Evolutionary conservation across 345 rosid genomes (phyloP).

Genomic region (thale cress (Arabidopsis thaliana)): DNA sequence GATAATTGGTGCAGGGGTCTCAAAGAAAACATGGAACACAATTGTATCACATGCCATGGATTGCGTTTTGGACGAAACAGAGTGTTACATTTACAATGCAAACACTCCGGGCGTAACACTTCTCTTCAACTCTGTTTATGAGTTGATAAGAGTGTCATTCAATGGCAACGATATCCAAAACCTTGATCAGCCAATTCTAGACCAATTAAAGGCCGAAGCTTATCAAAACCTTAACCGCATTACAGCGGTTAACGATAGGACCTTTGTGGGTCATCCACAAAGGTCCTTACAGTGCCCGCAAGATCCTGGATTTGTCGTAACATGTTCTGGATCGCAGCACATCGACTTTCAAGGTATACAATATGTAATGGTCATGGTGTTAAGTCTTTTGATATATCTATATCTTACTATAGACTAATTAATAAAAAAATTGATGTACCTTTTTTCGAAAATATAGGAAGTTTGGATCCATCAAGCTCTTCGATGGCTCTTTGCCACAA

Average conservation of each 20-base stretch:
- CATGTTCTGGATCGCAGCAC: conserved; percentile 26
- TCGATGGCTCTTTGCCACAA: conserved; percentile 14
- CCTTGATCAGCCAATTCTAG: conserved; percentile 51
- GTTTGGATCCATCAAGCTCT: conserved; percentile 8
- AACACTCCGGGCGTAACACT: conserved; percentile 34
- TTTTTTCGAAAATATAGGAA: conserved; percentile 14
- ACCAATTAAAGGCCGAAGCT: conserved; percentile 57
- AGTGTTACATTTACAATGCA: conserved; percentile 49
- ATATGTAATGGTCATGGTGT: not conserved
- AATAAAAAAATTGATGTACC: not conserved
- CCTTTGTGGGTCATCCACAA: conserved; percentile 40
- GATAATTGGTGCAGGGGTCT: conserved; percentile 53
- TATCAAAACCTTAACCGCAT: conserved; percentile 46
- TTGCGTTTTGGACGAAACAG: conserved; percentile 62
- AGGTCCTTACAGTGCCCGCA: conserved; percentile 47
- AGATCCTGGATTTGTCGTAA: conserved; percentile 23
- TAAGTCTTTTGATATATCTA: not conserved
- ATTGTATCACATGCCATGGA: conserved; percentile 64
- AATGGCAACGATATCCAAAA: conserved; percentile 41
- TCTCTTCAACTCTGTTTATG: conserved; percentile 60
- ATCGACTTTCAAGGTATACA: conserved; percentile 32
- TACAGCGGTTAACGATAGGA: conserved; percentile 26
- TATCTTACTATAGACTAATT: not conserved
- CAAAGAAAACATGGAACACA: conserved; percentile 60
- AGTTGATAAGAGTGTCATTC: conserved; percentile 51